phyloP scores from a whole-genome alignment of 2,329 filamentous ascomycete genomes.

The Sarocladiaceae sp. region DNA sequence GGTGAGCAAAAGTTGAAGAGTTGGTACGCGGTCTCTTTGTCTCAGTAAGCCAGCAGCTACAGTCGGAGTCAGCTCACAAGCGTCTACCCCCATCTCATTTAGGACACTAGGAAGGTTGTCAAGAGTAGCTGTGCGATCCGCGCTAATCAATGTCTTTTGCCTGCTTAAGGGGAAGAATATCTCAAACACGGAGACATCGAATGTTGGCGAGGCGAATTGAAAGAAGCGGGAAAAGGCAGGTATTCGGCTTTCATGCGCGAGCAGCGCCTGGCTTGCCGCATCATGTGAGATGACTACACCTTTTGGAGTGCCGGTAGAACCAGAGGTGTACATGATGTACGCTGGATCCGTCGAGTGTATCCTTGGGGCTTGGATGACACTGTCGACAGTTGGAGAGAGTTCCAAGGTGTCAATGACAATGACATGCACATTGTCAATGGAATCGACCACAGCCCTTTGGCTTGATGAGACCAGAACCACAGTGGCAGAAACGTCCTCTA shows the following conservation, averaged over 20 bases:
- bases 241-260: slow-evolving; percentile 74
- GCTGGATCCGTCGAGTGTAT: slow-evolving; percentile 46
- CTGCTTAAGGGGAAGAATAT: slow-evolving; percentile 83
- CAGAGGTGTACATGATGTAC: slow-evolving; percentile 92
- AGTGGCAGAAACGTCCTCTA: slow-evolving; percentile 65
- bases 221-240: slow-evolving; percentile 74
- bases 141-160: slow-evolving; percentile 66
- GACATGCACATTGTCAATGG: slow-evolving; percentile 13
- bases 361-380: not conserved
- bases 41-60: slow-evolving; percentile 73
- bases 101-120: slow-evolving; percentile 67
- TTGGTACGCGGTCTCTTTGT: slow-evolving; percentile 59
- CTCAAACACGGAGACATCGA: slow-evolving; percentile 92
- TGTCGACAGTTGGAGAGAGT: slow-evolving; percentile 5
- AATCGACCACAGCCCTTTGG: slow-evolving; percentile 33
- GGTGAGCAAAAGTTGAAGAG: slow-evolving; percentile 66
- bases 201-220: slow-evolving; percentile 87
- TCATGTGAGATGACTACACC: slow-evolving; percentile 77
- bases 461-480: slow-evolving; percentile 59
- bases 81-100: slow-evolving; percentile 62
- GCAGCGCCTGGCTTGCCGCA: slow-evolving; percentile 72
- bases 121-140: slow-evolving; percentile 62
- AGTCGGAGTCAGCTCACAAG: slow-evolving; percentile 82
- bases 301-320: slow-evolving; percentile 83
- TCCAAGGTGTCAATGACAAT: slow-evolving; percentile 5